A percentile compares a stretch with the other conserved stretches of the same genome.
Conservation (phyloP, 1,139 yeast genomes). For the Saccharomyces hybrid region DNA sequence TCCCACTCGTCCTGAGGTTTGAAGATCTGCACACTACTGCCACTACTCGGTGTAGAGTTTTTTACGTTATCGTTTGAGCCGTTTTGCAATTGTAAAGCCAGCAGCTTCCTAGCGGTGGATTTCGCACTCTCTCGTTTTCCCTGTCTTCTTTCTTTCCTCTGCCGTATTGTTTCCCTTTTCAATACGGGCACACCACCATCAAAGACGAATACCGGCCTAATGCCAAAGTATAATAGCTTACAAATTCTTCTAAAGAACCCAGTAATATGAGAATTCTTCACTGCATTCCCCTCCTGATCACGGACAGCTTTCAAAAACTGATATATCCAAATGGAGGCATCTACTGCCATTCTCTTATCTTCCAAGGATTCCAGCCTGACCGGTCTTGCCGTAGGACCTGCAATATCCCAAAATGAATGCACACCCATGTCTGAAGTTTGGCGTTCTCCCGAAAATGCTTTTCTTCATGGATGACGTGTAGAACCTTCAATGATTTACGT, state of each 20-base stretch:
- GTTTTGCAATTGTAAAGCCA: constrained; percentile 69
- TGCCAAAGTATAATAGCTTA: constrained; percentile 81
- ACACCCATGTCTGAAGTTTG: constrained; percentile 68
- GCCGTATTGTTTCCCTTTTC: constrained; percentile 66
- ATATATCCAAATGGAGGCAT: constrained; percentile 98
- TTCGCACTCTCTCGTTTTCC: constrained; percentile 65
- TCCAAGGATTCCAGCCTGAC: constrained; percentile 76
- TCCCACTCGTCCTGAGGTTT: constrained; percentile 70
- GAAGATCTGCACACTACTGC: constrained; percentile 23
- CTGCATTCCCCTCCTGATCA: constrained; percentile 71
- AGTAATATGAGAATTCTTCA: constrained; percentile 76
- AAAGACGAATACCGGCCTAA: constrained; percentile 87
- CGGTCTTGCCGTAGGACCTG: constrained; percentile 86
- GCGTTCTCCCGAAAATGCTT: neutral
- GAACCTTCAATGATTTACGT: neutral
- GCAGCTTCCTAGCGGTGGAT: constrained; percentile 68
- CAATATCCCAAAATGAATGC: constrained; percentile 84
- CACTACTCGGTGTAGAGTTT: constrained; percentile 5
- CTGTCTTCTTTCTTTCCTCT: constrained; percentile 63
- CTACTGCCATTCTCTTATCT: constrained; percentile 79
- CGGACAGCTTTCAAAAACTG: constrained; percentile 94
- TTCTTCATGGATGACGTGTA: neutral
- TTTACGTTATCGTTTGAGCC: constrained; percentile 30
- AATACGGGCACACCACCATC: constrained; percentile 94
- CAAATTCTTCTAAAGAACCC: constrained; percentile 94